These are phyloP conservation scores for Aegilops bicornis DNA, from an alignment of 176 grass and related monocot species.

Conservation along the genomic window DNA sequence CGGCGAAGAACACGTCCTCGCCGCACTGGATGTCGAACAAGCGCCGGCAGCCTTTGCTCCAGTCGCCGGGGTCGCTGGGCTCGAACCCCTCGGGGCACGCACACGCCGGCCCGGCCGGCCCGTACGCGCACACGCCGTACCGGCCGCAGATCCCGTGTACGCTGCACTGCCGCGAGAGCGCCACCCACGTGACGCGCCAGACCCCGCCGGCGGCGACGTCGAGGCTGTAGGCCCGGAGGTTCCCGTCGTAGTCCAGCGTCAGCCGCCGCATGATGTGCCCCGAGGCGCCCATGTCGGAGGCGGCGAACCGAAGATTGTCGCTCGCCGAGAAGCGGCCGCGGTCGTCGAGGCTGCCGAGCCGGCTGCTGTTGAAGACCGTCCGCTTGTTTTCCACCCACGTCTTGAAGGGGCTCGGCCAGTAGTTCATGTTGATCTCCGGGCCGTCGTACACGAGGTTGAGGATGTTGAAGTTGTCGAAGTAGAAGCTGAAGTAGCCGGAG, in stretches of 20 bases:
- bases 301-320: conserved; percentile 39
- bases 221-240: conserved; percentile 66
- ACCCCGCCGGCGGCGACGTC: not conserved
- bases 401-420: conserved; percentile 50
- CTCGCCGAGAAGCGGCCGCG: conserved; percentile 44
- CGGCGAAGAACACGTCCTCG: conserved; percentile 29
- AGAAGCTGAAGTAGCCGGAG: conserved; percentile 52
- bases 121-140: conserved; percentile 50
- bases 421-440: conserved; percentile 55
- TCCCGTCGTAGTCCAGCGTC: conserved; percentile 73
- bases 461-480: conserved; percentile 63
- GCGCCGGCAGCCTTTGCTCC: conserved; percentile 66
- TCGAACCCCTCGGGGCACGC: conserved; percentile 54
- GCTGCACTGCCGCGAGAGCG: conserved; percentile 35
- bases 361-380: conserved; percentile 54
- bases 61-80: conserved; percentile 33
- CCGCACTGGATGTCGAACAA: conserved; percentile 13
- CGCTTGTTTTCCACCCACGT: conserved; percentile 49
- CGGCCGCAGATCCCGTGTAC: conserved; percentile 59
- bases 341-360: conserved; percentile 38
- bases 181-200: conserved; percentile 51
- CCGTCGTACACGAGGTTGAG: conserved; percentile 61
- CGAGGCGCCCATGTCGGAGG: conserved; percentile 40
- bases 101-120: conserved; percentile 14
- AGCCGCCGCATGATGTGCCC: conserved; percentile 45